Conservation (phyloP, 176 grass and related monocot species). For the Oryza punctata region DNA sequence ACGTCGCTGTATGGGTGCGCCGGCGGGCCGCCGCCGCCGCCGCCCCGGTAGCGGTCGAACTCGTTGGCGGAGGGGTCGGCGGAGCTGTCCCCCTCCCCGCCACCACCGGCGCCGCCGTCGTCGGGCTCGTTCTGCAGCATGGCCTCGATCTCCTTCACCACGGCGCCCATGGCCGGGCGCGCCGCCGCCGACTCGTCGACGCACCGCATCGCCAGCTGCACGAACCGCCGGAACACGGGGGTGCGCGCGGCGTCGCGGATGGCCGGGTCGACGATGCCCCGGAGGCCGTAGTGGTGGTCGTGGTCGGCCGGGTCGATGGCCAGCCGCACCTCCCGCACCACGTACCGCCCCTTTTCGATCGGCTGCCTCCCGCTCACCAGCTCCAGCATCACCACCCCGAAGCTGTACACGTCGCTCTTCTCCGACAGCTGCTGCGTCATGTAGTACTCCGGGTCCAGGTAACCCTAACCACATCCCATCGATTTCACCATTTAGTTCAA, state of each 20-base stretch:
- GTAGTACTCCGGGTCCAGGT: conserved; percentile 79
- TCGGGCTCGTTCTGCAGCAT: conserved; percentile 58
- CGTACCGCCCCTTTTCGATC: conserved; percentile 35
- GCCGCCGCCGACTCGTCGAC: conserved; percentile 47
- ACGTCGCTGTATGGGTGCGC: conserved; percentile 44
- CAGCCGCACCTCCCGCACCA: conserved; percentile 53
- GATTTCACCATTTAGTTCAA: neutral
- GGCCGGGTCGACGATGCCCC: conserved; percentile 46
- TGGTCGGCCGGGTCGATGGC: conserved; percentile 52
- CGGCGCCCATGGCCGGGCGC: conserved; percentile 49
- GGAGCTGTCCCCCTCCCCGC: neutral
- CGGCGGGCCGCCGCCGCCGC: conserved; percentile 30
- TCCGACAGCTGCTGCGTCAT: conserved; percentile 70
- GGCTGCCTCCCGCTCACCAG: conserved; percentile 60
- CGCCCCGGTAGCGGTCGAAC: conserved; percentile 37
- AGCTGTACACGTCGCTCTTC: conserved; percentile 95
- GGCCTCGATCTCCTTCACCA: conserved; percentile 63
- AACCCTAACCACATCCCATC: conserved; percentile 41
- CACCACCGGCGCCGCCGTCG: neutral
- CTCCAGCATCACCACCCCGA: conserved; percentile 81
- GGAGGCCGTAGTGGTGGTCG: conserved; percentile 54
- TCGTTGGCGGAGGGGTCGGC: conserved; percentile 42
- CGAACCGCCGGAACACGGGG: conserved; percentile 46
- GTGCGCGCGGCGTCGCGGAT: conserved; percentile 40
- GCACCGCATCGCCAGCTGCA: conserved; percentile 72